phyloP scores from a whole-genome alignment of 257 asterid genomes.

The Solanum arcanum region DNA sequence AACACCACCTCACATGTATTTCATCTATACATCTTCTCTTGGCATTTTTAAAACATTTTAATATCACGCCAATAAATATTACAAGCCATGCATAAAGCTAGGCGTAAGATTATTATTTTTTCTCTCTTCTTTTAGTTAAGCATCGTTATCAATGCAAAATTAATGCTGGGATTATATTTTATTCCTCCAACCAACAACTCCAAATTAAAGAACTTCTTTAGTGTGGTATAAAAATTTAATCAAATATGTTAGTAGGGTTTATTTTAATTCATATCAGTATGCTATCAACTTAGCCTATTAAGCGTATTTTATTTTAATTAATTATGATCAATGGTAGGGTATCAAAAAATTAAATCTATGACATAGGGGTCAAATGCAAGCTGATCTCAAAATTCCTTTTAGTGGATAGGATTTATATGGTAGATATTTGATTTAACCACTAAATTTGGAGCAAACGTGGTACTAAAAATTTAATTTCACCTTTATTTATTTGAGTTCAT shows the following conservation, averaged over 20 bases:
- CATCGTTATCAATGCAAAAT: neutral
- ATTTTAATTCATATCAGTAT: neutral
- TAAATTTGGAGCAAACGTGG: too few species aligned
- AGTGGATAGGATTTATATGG: neutral
- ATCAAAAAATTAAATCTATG: neutral
- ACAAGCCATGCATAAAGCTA: neutral
- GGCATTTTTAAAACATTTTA: too few species aligned
- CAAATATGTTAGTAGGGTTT: neutral
- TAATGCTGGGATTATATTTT: neutral
- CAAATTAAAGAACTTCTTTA: neutral
- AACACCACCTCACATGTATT: neutral
- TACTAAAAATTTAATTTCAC: too few species aligned
- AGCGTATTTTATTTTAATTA: neutral
- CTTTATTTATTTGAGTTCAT: too few species aligned
- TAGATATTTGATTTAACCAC: neutral
- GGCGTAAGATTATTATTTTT: neutral
- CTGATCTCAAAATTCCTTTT: too few species aligned
- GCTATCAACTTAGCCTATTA: neutral
- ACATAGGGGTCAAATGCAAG: too few species aligned
- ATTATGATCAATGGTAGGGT: neutral
- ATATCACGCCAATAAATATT: neutral
- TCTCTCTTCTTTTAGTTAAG: too few species aligned
- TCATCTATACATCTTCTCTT: neutral
- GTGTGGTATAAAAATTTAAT: neutral
- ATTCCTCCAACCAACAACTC: neutral